Percentiles rank a stretch among this genome's conserved stretches.
phyloP scores from a whole-genome alignment of 1,139 yeast species.

The Yamadazyma triangularis region DNA sequence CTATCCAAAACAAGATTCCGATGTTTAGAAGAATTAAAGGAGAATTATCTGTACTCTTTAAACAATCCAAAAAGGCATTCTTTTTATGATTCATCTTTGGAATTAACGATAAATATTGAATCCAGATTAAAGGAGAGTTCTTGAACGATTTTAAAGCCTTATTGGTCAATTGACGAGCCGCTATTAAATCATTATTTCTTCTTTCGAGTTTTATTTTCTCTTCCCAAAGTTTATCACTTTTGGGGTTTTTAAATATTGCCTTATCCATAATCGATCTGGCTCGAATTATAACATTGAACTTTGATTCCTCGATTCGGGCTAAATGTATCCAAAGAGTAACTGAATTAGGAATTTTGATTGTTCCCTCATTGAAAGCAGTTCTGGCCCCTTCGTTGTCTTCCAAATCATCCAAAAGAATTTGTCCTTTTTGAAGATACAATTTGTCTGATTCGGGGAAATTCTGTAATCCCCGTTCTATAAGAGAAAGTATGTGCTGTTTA shows the following conservation, averaged over 20 bases:
- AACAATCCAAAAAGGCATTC: slow-evolving; percentile 66
- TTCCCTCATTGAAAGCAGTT: slow-evolving; percentile 32
- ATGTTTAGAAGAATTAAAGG: slow-evolving; percentile 56
- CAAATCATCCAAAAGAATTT: slow-evolving; percentile 28
- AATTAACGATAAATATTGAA: slow-evolving; percentile 49
- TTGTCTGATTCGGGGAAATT: slow-evolving; percentile 45
- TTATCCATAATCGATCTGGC: slow-evolving; percentile 75
- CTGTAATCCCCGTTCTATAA: slow-evolving; percentile 42
- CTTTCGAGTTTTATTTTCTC: slow-evolving; percentile 59
- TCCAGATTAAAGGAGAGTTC: slow-evolving; percentile 57
- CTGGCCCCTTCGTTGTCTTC: slow-evolving; percentile 33
- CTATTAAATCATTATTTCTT: slow-evolving; percentile 41
- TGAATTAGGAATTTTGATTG: slow-evolving; percentile 40
- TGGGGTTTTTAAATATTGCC: slow-evolving; percentile 53
- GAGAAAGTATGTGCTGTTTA: slow-evolving; percentile 27
- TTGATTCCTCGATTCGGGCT: slow-evolving; percentile 45
- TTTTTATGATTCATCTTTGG: slow-evolving; percentile 56
- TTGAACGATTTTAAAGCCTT: slow-evolving; percentile 63
- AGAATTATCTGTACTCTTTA: slow-evolving; percentile 60
- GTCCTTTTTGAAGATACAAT: slow-evolving; percentile 57
- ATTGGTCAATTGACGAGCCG: slow-evolving; percentile 54
- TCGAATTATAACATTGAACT: slow-evolving; percentile 39
- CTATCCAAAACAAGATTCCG: slow-evolving; percentile 67
- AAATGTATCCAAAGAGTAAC: slow-evolving; percentile 53
- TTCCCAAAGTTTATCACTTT: slow-evolving; percentile 51